Evolutionary conservation across 306 rosid genomes (phyloP).

Genomic region (Luffa aegyptiaca): DNA sequence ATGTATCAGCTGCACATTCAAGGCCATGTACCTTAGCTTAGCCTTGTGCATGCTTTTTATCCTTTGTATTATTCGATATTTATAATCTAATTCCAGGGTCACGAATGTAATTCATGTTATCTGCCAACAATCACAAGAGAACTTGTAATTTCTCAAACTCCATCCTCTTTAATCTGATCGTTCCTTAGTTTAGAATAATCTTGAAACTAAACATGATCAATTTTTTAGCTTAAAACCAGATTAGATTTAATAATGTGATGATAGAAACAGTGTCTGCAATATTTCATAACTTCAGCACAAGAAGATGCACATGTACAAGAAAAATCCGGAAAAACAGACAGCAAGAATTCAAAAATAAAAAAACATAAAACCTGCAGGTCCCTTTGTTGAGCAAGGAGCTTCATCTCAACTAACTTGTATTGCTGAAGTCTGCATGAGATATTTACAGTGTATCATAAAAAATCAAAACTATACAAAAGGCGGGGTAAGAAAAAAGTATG

Average conservation of each 20-base stretch:
- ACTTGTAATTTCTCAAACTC: not conserved
- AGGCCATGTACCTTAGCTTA: not conserved
- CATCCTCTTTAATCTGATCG: not conserved
- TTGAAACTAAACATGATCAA: not conserved
- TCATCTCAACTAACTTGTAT: slow-evolving; percentile 93
- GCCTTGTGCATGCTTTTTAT: not conserved
- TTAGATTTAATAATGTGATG: not conserved
- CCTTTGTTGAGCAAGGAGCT: slow-evolving; percentile 96
- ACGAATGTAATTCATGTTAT: not conserved
- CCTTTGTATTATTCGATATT: not conserved
- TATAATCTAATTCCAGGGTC: not conserved
- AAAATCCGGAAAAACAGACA: not conserved
- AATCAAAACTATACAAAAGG: not conserved
- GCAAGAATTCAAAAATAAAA: not conserved
- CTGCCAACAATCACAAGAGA: not conserved
- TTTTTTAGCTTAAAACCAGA: not conserved
- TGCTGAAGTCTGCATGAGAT: slow-evolving; percentile 76
- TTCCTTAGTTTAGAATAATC: not conserved
- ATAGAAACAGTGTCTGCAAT: not conserved
- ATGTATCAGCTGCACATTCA: not conserved
- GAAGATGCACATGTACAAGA: not conserved
- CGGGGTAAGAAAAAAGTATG: not conserved
- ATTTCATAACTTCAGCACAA: not conserved
- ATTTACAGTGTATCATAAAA: slow-evolving; percentile 2
- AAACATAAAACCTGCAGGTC: slow-evolving; percentile 49